Evolutionary conservation across 2,329 filamentous ascomycete species (phyloP), one percentile per base, ranked within the genome.

Genomic region (Verruconis gallopava): DNA sequence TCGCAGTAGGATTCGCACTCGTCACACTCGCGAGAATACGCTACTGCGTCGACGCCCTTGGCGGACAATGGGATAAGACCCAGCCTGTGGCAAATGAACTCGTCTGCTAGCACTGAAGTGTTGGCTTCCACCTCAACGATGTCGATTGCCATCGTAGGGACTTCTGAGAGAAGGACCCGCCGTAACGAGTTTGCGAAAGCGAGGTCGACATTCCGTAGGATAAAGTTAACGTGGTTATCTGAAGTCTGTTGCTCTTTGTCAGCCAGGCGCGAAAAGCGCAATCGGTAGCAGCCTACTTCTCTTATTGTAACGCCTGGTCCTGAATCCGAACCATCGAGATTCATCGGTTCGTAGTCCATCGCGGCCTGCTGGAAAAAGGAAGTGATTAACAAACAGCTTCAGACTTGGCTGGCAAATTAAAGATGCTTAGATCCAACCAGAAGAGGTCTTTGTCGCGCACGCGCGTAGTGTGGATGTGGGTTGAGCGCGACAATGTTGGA

Each of bases 1-100:
- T 93, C 83, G 68, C 91, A 98, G 67, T 88, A 85, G 54, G 89
- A 81, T 53, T 95, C 89, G 69, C 91, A 98, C 68, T 93, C 85
- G 68, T 93, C 85, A 68, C 91, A 98, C 64, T 96, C 89, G 55
- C 89, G 82, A 38, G 83, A 81, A 66, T 94, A 94, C 49, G 82
- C 72, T 48, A 96, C 73, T 39, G 78, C 71, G 50, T 88, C 83
- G 52, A 89, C 79, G 56, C 84, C 82, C 55, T 84, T 83, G 44
- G 85, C 84, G 58, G 81, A 79, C 37, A 98, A 75, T 1, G 91
- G 91, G 44, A 96, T 78, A 37, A 96, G 76, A 21, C 91, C 89
- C 12, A 98, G 73, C 36, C 89, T 81, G 63, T 96, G 89, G 38
- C 85, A 81, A 51, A 98, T 79, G 62, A 96, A 94, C 63, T 98